Base-by-base conservation (phyloP, 192 early-diverging fungal genomes). In the Podila verticillata region DNA sequence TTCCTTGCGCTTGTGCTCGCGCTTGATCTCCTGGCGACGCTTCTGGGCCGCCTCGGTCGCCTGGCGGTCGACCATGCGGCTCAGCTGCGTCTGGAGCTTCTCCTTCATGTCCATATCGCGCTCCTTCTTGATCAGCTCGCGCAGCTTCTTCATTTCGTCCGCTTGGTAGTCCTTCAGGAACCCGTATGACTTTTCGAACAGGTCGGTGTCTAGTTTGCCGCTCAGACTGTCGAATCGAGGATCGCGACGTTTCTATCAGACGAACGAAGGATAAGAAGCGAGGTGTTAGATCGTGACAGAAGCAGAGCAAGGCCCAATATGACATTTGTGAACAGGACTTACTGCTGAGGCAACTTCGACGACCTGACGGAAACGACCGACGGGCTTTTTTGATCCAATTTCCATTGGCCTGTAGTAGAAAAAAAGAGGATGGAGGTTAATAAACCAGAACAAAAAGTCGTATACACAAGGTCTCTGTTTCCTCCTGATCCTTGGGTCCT, bases 141-240 rank as follows among this genome's bases (percentile, higher is more conserved):
- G 84, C 48, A 99, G 65, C 72, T 87, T 73, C 57, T 89, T 87
- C 36, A 95, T 87, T 82, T 99, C 98, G 9, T 84, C 73, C 51
- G 89, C 81, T 62, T 91, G 88, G 71, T 95, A 94, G 39, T 95
- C 90, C 32, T 93, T 87, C 28, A 99, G 66, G 82, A 99, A 99
- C 1, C 83, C 87, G 83, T 98, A 99, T 4, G 96, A 94, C 66
- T 94, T 93, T 73, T 96, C 90, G 81, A 95, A 99, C 57, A 99
- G 77, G 35, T 95, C 96, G 44, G 94, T 90, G 83, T 99, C 98
- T 58, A 96, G 87, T 63, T 94, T 90, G 10, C 98, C 98, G 1
- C 94, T 92, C 22, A 97, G 69, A 49, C 87, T 88, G 80, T 97
- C 96, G 74, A 99, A 99, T 59, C 98, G 86, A 57, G 98, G 98